Evolutionary conservation across 257 asterid genomes (phyloP), one percentile per base, ranked within the genome.

Genomic region (Rubia yunnanensis): DNA sequence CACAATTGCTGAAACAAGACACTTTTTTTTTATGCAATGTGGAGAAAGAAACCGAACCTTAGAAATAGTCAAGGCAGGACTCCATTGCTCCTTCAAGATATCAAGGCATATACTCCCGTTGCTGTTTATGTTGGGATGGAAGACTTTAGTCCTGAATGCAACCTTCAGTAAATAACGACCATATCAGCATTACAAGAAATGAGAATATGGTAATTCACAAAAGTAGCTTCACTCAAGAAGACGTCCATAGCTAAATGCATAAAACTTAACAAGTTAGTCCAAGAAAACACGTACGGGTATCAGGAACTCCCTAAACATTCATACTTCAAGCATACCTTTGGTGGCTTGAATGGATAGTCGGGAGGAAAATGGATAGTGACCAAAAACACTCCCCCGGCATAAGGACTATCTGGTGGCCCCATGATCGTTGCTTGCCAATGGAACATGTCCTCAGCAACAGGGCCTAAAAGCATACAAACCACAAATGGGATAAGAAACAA

Each of bases 361-460:
- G 89, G 91, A 74, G 95, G 95, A 38, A 87, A 87, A 78, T 85
- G 92, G 61, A 87, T 85, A 3, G 89, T 83, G 64, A 85, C 87
- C 69, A 85, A 65, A 72, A 85, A 85, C 73, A 87, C 92, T 34
- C 95, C 95, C 46, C 95, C 95, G 0, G 92, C 77, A 70, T 85
- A 87, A 69, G 92, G 95, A 70, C 92, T 87, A 58, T 83, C 95
- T 28, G 82, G 85, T 3, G 95, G 92, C 22, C 95, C 95, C 95
- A 87, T 87, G 68, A 87, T 85, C 1, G 95, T 87, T 54, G 89
- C 95, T 80, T 84, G 92, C 95, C 92, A 87, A 71, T 87, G 92
- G 66, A 87, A 87, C 89, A 84, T 85, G 79, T 87, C 95, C 75
- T 87, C 95, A 56, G 88, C 92, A 60, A 88, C 94, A 15, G 90